phyloP scores from a whole-genome alignment of 2,329 filamentous ascomycete genomes.

The Diaporthe capsici region DNA sequence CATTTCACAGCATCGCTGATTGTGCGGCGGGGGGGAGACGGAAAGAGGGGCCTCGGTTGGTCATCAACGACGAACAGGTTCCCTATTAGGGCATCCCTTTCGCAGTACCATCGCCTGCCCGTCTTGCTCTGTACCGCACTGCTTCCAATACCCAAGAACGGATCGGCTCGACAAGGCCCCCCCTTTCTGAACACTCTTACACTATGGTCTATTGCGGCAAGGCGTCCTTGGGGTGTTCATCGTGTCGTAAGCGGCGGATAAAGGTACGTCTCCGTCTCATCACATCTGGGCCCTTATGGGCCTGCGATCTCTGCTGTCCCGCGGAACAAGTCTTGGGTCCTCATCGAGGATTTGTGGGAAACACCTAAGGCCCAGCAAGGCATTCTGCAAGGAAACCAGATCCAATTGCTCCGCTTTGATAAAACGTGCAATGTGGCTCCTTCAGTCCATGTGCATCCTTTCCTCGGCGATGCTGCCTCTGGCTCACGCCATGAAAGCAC shows the following conservation, averaged over 20 bases:
- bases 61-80: constrained; percentile 22
- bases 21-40: constrained; percentile 12
- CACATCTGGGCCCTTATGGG: neutral
- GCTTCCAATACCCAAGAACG: neutral
- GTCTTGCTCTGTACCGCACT: constrained; percentile 3
- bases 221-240: constrained; percentile 68
- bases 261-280: constrained; percentile 58
- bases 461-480: neutral
- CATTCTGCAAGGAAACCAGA: neutral
- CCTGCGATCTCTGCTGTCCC: neutral
- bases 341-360: constrained; percentile 8
- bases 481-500: neutral
- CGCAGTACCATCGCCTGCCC: neutral
- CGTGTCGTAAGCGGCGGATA: constrained; percentile 67
- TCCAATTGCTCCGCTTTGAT: neutral
- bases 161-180: neutral
- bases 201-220: constrained; percentile 71
- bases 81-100: constrained; percentile 25
- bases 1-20: constrained; percentile 17
- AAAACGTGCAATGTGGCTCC: neutral
- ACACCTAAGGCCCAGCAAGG: neutral
- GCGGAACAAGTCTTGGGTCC: neutral
- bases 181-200: constrained; percentile 23
- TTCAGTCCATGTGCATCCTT: neutral
- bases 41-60: constrained; percentile 27